Conservation (phyloP, 2,329 filamentous ascomycete genomes). For the Phaeosphaeria sp. region DNA sequence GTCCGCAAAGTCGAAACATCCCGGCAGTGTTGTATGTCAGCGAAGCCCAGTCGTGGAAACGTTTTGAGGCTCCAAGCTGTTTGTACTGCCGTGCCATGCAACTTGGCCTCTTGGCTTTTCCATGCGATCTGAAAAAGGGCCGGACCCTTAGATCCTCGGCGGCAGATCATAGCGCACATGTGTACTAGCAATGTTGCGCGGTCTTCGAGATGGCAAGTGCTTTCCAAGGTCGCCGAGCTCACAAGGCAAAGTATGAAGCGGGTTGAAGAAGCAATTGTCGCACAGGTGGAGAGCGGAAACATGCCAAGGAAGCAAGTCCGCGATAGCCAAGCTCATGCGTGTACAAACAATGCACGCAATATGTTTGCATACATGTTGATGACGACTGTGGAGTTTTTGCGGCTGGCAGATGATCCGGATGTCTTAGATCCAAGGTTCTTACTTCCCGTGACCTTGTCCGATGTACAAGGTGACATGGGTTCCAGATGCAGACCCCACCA, state of each 20-base stretch:
- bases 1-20: background rate
- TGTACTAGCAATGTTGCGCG: background rate
- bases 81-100: slow-evolving; percentile 15
- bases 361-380: slow-evolving; percentile 2
- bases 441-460: background rate
- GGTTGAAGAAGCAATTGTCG: background rate
- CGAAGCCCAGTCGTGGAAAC: background rate
- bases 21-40: background rate
- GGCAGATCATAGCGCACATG: slow-evolving; percentile 5
- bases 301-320: slow-evolving; percentile 8
- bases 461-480: background rate
- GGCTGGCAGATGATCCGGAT: background rate
- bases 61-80: slow-evolving; percentile 10
- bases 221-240: background rate
- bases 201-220: background rate
- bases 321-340: slow-evolving; percentile 12
- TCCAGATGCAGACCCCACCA: background rate
- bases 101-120: slow-evolving; percentile 24
- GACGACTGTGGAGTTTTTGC: background rate
- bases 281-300: slow-evolving; percentile 2
- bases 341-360: slow-evolving; percentile 16
- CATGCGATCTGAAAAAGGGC: slow-evolving; percentile 1
- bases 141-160: slow-evolving; percentile 2
- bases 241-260: background rate
- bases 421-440: background rate